These are phyloP conservation scores for Eucalyptus shirleyi DNA, from an alignment of 345 rosid genomes.

Conservation along the genomic window DNA sequence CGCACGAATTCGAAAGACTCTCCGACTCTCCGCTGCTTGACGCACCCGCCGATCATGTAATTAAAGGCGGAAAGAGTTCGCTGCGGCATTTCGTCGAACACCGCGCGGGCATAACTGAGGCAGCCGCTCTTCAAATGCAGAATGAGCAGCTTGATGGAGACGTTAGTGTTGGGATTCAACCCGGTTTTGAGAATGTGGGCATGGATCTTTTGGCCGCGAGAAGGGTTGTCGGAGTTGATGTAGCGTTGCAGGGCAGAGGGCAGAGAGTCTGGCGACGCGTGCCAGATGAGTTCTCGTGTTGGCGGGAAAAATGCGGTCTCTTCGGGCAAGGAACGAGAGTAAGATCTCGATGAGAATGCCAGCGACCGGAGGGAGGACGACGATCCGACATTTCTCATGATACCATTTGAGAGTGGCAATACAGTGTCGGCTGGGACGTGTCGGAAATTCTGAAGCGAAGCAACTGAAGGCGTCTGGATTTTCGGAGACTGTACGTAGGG, in stretches of 20 bases:
- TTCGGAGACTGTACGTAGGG: background rate
- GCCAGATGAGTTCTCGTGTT: background rate
- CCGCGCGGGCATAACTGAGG: conserved; percentile 40
- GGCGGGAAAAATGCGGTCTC: background rate
- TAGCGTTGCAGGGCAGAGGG: conserved; percentile 53
- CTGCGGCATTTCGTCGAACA: conserved; percentile 67
- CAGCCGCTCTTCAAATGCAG: conserved; percentile 41
- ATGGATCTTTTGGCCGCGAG: conserved; percentile 56
- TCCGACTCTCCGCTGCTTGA: conserved; percentile 28
- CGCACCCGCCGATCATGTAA: conserved; percentile 60
- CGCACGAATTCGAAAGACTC: conserved; percentile 30
- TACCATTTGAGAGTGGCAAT: background rate
- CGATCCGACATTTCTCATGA: background rate
- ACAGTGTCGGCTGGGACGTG: background rate
- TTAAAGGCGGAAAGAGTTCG: conserved; percentile 72
- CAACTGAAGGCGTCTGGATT: background rate
- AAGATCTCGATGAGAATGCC: background rate
- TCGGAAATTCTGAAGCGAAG: background rate
- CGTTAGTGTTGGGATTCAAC: conserved; percentile 31
- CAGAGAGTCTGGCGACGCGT: conserved; percentile 8
- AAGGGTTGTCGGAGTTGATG: conserved; percentile 53
- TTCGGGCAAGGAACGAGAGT: background rate
- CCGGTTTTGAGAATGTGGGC: conserved; percentile 55
- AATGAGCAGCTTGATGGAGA: conserved; percentile 61
- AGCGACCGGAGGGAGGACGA: background rate